phyloP scores from a whole-genome alignment of 345 rosid genomes.

The Gossypium herbaceum region DNA sequence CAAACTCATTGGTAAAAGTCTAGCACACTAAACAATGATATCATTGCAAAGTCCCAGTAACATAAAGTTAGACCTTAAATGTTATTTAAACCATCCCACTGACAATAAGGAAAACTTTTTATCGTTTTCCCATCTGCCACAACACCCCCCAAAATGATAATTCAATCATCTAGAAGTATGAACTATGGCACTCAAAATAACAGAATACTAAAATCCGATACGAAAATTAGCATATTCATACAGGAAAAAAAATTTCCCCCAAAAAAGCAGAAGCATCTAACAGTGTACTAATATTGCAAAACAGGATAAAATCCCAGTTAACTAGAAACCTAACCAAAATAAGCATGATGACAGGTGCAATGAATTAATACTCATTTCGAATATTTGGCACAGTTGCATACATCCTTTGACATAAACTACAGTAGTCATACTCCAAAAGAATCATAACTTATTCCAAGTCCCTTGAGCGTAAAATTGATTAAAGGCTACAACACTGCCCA shows the following conservation, averaged over 20 bases:
- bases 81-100: neutral
- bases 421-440: neutral
- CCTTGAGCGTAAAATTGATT: neutral
- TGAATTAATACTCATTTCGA: neutral
- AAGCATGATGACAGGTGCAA: neutral
- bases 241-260: too few species aligned
- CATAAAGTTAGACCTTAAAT: neutral
- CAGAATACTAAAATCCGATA: neutral
- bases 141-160: neutral
- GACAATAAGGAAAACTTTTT: neutral
- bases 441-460: neutral
- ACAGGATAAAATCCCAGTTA: neutral
- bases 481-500: neutral
- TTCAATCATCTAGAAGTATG: neutral
- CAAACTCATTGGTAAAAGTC: neutral
- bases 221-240: neutral
- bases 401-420: neutral
- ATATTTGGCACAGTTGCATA: neutral
- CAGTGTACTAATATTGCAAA: neutral
- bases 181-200: neutral
- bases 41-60: neutral
- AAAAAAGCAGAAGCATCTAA: too few species aligned
- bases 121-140: too few species aligned
- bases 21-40: neutral
- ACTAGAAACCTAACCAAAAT: conserved; percentile 1